These are phyloP conservation scores for Trichosporon coremiiforme DNA, from an alignment of 1,284 basidiomycete genomes.

Conservation along the genomic window DNA sequence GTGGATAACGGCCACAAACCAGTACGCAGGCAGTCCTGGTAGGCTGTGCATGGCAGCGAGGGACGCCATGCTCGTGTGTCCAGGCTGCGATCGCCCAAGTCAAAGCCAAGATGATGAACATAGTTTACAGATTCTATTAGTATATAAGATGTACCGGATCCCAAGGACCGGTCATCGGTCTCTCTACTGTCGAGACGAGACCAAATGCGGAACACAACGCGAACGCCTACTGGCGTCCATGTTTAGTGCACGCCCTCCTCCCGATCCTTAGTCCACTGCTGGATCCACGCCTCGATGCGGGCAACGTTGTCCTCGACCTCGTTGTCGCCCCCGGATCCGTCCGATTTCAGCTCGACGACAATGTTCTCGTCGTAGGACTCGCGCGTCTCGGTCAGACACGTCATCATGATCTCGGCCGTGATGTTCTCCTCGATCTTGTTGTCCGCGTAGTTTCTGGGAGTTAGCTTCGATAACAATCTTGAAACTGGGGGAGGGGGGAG, in stretches of 20 bases:
- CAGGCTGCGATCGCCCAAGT: too few relatives aligned
- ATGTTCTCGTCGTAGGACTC: constrained; percentile 82
- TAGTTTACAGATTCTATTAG: neutral
- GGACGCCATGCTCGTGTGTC: too few relatives aligned
- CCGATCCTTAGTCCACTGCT: constrained; percentile 68
- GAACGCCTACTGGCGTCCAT: too few relatives aligned
- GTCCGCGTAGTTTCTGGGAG: constrained; percentile 73
- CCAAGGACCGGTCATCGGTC: too few relatives aligned
- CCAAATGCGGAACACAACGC: too few relatives aligned
- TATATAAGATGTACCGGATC: neutral
- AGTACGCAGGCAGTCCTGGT: too few relatives aligned
- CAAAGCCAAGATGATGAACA: neutral
- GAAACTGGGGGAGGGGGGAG: too few relatives aligned
- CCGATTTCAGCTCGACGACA: constrained; percentile 81
- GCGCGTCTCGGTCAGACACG: constrained; percentile 83
- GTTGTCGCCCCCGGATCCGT: constrained; percentile 64
- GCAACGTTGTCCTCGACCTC: constrained; percentile 83
- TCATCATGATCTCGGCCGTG: constrained; percentile 96
- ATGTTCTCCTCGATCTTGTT: constrained; percentile 99
- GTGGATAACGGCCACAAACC: too few relatives aligned
- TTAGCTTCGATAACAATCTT: constrained; percentile 1
- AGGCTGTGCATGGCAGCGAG: too few relatives aligned
- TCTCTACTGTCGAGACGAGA: too few relatives aligned
- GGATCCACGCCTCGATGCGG: constrained; percentile 82
- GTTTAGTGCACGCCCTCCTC: constrained; percentile 37